Percentiles rank a stretch among this genome's conserved stretches.
Evolutionary conservation across 768 basidiomycete species (phyloP).

Genomic region (Rhodotorula sphaerocarpa): DNA sequence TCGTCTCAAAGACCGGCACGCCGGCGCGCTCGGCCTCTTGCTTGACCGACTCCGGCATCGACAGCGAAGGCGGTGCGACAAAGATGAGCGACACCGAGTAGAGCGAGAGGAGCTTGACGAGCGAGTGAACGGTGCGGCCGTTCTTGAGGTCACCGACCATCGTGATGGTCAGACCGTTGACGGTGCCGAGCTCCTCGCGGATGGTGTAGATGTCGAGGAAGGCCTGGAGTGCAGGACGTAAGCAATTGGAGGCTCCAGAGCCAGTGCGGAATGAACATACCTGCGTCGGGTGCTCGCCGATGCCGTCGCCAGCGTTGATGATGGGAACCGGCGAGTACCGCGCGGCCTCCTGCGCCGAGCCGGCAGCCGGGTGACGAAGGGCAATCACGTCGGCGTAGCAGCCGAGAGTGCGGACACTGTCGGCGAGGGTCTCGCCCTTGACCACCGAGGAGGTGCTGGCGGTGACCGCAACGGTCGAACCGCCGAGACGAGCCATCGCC

Average conservation of each 20-base stretch:
- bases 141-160: constrained; percentile 90
- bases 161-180: constrained; percentile 83
- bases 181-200: constrained; percentile 92
- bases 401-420: constrained; percentile 85
- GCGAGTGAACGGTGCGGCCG: constrained; percentile 91
- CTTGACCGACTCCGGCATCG: constrained; percentile 83
- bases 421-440: constrained; percentile 88
- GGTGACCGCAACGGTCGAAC: constrained; percentile 79
- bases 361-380: constrained; percentile 85
- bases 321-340: constrained; percentile 93
- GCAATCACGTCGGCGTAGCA: constrained; percentile 95
- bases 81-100: constrained; percentile 94
- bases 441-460: constrained; percentile 75
- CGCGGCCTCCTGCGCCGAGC: constrained; percentile 88
- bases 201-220: constrained; percentile 65
- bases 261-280: constrained; percentile 45
- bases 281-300: constrained; percentile 95
- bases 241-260: constrained; percentile 6
- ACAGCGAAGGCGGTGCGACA: constrained; percentile 73
- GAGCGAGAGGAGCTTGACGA: constrained; percentile 81
- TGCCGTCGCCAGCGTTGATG: constrained; percentile 92
- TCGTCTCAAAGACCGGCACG: constrained; percentile 65
- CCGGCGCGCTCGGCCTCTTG: constrained; percentile 75
- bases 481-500: constrained; percentile 97
- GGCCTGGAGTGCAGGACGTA: constrained; percentile 36